phyloP scores from a whole-genome alignment of 805 yeast species.

The Pichia exigua region DNA sequence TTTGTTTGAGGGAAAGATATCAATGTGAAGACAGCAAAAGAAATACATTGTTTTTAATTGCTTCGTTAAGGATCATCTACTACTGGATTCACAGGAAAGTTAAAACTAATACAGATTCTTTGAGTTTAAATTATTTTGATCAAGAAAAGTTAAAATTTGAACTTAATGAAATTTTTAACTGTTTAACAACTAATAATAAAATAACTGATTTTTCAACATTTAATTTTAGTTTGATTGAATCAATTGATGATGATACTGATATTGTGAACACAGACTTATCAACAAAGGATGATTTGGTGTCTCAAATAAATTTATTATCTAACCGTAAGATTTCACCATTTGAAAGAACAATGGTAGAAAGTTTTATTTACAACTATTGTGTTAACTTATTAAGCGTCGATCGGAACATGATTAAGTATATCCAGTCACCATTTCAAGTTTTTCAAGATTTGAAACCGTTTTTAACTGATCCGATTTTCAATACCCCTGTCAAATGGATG shows the following conservation, averaged over 20 bases:
- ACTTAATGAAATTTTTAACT: background rate
- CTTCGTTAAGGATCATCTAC: conserved; percentile 30
- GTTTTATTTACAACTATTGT: conserved; percentile 38
- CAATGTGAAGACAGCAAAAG: conserved; percentile 21
- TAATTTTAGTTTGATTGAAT: background rate
- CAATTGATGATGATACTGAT: background rate
- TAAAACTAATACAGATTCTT: background rate
- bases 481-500: conserved; percentile 29
- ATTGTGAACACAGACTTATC: conserved; percentile 14
- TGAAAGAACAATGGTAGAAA: conserved; percentile 36
- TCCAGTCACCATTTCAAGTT: conserved; percentile 37
- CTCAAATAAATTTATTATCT: background rate
- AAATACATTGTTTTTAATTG: conserved; percentile 27
- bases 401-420: conserved; percentile 17
- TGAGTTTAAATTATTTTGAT: background rate
- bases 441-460: conserved; percentile 26
- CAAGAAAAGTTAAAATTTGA: background rate
- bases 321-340: conserved; percentile 6
- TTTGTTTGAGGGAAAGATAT: conserved; percentile 33
- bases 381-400: conserved; percentile 30
- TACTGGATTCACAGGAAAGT: conserved; percentile 14
- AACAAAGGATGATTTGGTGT: background rate
- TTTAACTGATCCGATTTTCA: conserved; percentile 30
- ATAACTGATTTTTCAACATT: background rate
- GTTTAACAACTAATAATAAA: background rate